Percentiles rank a stretch among this genome's conserved stretches.
Conservation (phyloP, 2,329 filamentous ascomycete genomes). For the Xylariomycetidae sp. region DNA sequence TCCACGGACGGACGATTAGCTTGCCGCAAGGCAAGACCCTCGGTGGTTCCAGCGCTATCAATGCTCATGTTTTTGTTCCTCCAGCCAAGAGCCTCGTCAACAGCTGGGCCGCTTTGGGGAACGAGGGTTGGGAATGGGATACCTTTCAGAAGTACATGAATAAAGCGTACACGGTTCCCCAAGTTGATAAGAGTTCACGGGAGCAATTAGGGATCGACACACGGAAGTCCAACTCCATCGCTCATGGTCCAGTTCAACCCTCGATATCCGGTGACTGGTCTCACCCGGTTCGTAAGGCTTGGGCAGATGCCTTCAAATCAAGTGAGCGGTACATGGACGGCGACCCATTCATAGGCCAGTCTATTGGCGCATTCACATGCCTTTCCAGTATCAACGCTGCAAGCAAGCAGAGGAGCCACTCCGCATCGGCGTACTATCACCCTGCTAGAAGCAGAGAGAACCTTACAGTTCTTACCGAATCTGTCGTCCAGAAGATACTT, state of each 20-base stretch:
- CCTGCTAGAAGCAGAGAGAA: constrained; percentile 10
- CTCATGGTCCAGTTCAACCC: constrained; percentile 9
- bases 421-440: constrained; percentile 12
- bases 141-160: constrained; percentile 10
- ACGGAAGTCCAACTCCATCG: neutral
- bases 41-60: constrained; percentile 19
- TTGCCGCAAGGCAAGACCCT: constrained; percentile 16
- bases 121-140: constrained; percentile 15
- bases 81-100: constrained; percentile 11
- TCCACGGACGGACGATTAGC: constrained; percentile 9
- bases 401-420: constrained; percentile 10
- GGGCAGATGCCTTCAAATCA: constrained; percentile 9
- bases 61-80: constrained; percentile 15
- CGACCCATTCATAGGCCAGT: constrained; percentile 7
- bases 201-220: constrained; percentile 8
- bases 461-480: constrained; percentile 8
- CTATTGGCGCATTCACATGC: constrained; percentile 15
- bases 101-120: constrained; percentile 15
- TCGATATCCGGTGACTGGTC: constrained; percentile 5
- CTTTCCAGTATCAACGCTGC: constrained; percentile 12
- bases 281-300: constrained; percentile 12
- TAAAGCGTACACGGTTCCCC: constrained; percentile 12
- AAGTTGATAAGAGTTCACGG: constrained; percentile 3
- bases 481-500: constrained; percentile 12
- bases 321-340: constrained; percentile 5